phyloP scores from a whole-genome alignment of 768 basidiomycete species.

The Leucogyrophana mollusca region DNA sequence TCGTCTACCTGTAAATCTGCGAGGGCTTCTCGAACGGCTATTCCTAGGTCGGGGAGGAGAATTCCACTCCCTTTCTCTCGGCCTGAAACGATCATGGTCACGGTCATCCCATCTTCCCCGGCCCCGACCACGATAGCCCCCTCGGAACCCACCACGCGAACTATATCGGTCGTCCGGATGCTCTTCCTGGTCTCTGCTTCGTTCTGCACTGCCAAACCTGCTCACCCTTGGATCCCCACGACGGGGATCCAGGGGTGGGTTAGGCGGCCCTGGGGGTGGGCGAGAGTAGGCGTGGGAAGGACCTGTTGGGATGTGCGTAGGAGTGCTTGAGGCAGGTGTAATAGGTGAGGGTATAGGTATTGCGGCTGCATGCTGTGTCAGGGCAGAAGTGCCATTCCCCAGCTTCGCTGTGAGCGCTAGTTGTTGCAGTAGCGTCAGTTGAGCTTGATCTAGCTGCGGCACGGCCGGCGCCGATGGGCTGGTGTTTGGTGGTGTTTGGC shows the following conservation, averaged over 20 bases:
- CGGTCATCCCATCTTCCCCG: slow-evolving; percentile 65
- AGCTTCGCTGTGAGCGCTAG: slow-evolving; percentile 61
- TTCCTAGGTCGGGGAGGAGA: slow-evolving; percentile 42
- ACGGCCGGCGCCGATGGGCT: slow-evolving; percentile 28
- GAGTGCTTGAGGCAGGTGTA: slow-evolving; percentile 24
- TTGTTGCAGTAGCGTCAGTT: slow-evolving; percentile 75
- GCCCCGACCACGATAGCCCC: slow-evolving; percentile 58
- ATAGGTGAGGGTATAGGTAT: slow-evolving; percentile 16
- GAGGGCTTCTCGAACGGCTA: slow-evolving; percentile 78
- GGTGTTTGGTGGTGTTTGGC: slow-evolving; percentile 66
- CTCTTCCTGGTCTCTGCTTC: slow-evolving; percentile 39
- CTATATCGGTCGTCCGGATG: slow-evolving; percentile 44
- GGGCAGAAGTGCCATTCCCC: slow-evolving; percentile 27
- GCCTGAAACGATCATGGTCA: slow-evolving; percentile 36
- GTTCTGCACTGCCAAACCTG: slow-evolving; percentile 3
- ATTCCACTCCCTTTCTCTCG: slow-evolving; percentile 43
- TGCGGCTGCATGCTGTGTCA: not conserved
- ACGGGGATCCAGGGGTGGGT: slow-evolving; percentile 23
- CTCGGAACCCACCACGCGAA: slow-evolving; percentile 53
- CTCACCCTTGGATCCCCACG: slow-evolving; percentile 6
- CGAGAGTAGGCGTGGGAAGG: not conserved
- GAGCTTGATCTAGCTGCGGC: slow-evolving; percentile 47
- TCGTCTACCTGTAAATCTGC: slow-evolving; percentile 51
- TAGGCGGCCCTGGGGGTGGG: slow-evolving; percentile 1
- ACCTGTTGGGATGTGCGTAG: slow-evolving; percentile 4